A percentile compares a stretch with the other conserved stretches of the same genome.
These are phyloP conservation scores for Lipomyces mesembrius DNA, from an alignment of 805 yeast genomes.

Conservation along the genomic window DNA sequence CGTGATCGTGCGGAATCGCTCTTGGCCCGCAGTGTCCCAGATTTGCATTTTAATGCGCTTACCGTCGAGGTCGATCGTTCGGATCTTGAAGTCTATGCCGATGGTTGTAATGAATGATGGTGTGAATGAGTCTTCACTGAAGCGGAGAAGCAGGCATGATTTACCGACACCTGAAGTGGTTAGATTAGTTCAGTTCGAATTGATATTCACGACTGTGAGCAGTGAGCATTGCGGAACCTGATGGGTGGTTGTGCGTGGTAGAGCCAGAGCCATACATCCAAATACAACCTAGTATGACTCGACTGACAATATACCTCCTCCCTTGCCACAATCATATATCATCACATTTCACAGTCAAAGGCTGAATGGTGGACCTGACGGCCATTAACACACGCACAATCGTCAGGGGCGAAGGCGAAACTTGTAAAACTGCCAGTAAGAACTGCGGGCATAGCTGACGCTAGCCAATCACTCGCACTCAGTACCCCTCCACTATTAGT, in stretches of 20 bases:
- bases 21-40: conserved; percentile 99
- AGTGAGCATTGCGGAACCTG: neutral
- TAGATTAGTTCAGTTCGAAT: neutral
- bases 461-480: neutral
- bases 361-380: neutral
- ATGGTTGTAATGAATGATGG: conserved; percentile 97
- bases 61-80: conserved; percentile 92
- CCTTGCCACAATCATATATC: neutral
- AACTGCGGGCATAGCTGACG: neutral
- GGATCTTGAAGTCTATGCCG: conserved; percentile 96
- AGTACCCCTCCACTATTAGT: neutral
- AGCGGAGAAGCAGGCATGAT: conserved; percentile 88
- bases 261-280: too few relatives aligned
- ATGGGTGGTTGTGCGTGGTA: neutral
- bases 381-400: neutral
- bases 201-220: neutral
- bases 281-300: neutral
- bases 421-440: neutral
- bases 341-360: neutral
- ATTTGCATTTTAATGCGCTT: conserved; percentile 91
- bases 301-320: neutral
- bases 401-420: neutral
- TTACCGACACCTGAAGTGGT: conserved; percentile 74
- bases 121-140: conserved; percentile 93
- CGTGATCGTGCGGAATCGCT: conserved; percentile 95